phyloP scores from a whole-genome alignment of 306 rosid species.

The Trichosanthes truncata region DNA sequence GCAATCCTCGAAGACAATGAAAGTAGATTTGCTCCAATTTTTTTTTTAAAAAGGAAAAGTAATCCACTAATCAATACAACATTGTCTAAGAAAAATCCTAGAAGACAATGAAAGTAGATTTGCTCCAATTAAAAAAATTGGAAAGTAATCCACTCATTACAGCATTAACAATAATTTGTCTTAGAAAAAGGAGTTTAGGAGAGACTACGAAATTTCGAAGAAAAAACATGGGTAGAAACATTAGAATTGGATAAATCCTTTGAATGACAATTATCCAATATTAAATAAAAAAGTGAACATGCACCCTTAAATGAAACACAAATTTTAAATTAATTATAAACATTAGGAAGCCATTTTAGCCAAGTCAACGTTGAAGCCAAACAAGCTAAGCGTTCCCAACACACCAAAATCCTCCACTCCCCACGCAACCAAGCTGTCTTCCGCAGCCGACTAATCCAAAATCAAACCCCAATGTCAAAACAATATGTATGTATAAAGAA shows the following conservation, averaged over 20 bases:
- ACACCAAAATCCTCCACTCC: background rate
- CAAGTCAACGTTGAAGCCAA: conserved; percentile 21
- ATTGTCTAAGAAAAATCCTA: background rate
- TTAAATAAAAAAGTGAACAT: background rate
- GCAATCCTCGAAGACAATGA: background rate
- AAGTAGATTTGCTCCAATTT: background rate
- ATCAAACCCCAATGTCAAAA: background rate
- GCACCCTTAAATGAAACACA: background rate
- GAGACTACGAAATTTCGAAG: background rate
- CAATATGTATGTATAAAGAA: background rate
- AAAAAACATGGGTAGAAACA: background rate
- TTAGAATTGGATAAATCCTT: background rate
- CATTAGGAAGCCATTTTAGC: background rate
- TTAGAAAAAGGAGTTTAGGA: background rate
- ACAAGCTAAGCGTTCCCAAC: background rate
- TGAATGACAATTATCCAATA: background rate
- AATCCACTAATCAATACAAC: background rate
- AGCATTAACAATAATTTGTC: background rate
- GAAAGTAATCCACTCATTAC: background rate
- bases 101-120: background rate
- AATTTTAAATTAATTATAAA: background rate
- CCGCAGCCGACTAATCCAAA: conserved; percentile 20
- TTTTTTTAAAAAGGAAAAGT: background rate
- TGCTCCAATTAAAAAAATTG: background rate
- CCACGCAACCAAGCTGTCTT: conserved; percentile 22